Evolutionary conservation across 2,329 filamentous ascomycete species (phyloP).

Genomic region (Alternaria ventricosa): DNA sequence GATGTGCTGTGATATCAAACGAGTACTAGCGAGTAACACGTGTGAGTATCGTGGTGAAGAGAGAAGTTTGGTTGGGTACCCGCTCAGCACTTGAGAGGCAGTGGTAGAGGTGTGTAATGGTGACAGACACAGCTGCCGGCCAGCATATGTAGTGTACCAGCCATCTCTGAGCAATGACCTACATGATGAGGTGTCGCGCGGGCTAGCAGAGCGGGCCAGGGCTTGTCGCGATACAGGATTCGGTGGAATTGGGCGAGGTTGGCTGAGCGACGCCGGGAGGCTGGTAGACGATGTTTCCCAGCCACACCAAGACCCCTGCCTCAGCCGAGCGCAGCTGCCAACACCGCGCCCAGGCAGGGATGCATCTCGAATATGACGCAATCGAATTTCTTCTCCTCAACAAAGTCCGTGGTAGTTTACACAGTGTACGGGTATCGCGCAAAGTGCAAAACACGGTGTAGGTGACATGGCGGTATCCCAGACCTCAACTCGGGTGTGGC

Average conservation of each 20-base stretch:
- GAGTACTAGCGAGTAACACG: constrained; percentile 12
- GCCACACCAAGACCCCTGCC: constrained; percentile 28
- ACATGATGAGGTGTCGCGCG: constrained; percentile 32
- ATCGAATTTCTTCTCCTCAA: background rate
- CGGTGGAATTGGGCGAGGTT: constrained; percentile 44
- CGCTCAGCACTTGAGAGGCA: constrained; percentile 29
- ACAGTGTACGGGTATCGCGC: background rate
- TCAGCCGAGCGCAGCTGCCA: constrained; percentile 12
- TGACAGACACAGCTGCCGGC: constrained; percentile 19
- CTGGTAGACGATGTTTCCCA: constrained; percentile 31
- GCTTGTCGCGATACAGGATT: constrained; percentile 33
- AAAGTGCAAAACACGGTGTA: background rate
- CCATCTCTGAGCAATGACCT: constrained; percentile 40
- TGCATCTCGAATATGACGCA: constrained; percentile 10
- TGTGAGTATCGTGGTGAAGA: constrained; percentile 14
- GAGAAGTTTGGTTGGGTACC: constrained; percentile 17
- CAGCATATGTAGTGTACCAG: constrained; percentile 41
- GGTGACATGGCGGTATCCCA: background rate
- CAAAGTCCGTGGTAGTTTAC: background rate
- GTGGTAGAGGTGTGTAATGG: constrained; percentile 30
- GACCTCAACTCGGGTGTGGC: background rate
- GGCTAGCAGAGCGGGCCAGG: constrained; percentile 26
- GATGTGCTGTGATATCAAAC: constrained; percentile 9
- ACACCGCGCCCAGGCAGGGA: constrained; percentile 8
- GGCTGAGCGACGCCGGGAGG: constrained; percentile 33